Percentiles rank a stretch among this genome's conserved stretches.
Evolutionary conservation across 345 rosid genomes (phyloP).

Genomic region (Populus pruinosa): DNA sequence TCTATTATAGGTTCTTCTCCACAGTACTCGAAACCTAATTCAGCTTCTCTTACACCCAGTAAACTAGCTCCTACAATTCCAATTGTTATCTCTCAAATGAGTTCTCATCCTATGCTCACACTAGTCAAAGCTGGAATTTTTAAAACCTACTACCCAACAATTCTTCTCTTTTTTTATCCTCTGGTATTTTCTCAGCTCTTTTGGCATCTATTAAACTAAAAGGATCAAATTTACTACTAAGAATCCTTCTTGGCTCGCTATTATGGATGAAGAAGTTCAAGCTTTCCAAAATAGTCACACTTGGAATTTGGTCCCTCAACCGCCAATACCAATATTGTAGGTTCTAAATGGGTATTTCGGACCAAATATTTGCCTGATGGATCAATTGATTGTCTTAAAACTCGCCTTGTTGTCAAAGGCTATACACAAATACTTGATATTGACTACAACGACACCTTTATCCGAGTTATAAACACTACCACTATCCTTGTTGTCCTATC

Average conservation of each 20-base stretch:
- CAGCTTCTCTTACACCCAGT: not conserved
- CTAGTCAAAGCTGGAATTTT: slow-evolving; percentile 7
- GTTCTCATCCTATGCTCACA: slow-evolving; percentile 6
- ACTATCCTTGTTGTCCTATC: not conserved
- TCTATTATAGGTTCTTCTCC: slow-evolving; percentile 5
- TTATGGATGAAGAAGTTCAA: slow-evolving; percentile 6
- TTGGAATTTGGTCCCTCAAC: slow-evolving; percentile 7
- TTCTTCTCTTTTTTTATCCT: not conserved
- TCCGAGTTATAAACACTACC: slow-evolving; percentile 9
- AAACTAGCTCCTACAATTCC: no score
- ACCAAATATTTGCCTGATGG: not conserved
- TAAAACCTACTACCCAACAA: not conserved
- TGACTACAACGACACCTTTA: slow-evolving; percentile 9
- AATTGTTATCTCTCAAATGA: no score
- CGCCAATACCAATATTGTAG: not conserved
- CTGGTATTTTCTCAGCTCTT: not conserved
- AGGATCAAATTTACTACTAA: slow-evolving; percentile 3
- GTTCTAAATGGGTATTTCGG: slow-evolving; percentile 14
- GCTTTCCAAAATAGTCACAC: slow-evolving; percentile 7
- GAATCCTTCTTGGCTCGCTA: not conserved
- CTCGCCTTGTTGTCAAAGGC: not conserved
- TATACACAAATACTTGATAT: not conserved
- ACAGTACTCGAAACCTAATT: not conserved
- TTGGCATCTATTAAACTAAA: slow-evolving; percentile 2
- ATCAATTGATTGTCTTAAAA: not conserved